Percentiles rank a stretch among this genome's conserved stretches.
These are phyloP conservation scores for Myxozyma geophila DNA, from an alignment of 805 yeast species.

Conservation along the genomic window DNA sequence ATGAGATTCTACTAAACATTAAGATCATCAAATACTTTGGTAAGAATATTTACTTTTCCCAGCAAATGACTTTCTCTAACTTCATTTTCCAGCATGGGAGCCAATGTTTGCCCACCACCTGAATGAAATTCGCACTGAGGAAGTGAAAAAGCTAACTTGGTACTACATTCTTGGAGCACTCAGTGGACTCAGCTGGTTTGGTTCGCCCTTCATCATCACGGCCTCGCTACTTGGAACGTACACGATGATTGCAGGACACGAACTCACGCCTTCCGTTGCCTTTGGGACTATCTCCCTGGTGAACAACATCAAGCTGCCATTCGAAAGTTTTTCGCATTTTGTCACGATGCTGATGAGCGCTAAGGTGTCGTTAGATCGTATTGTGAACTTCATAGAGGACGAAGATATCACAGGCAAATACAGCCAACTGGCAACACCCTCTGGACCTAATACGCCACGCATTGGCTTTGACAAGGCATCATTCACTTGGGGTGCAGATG, in stretches of 20 bases:
- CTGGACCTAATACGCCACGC: conserved; percentile 60
- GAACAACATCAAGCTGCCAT: conserved; percentile 75
- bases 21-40: conserved; percentile 90
- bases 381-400: conserved; percentile 63
- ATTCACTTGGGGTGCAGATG: conserved; percentile 64
- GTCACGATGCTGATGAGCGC: conserved; percentile 76
- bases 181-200: conserved; percentile 4
- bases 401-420: conserved; percentile 82
- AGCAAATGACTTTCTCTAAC: not conserved
- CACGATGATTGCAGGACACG: not conserved
- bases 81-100: conserved; percentile 74
- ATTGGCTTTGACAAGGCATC: conserved; percentile 76
- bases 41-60: not conserved
- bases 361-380: conserved; percentile 83
- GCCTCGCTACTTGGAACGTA: conserved; percentile 5
- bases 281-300: conserved; percentile 84
- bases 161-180: conserved; percentile 69
- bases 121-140: conserved; percentile 70
- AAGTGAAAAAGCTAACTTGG: conserved; percentile 59
- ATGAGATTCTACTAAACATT: conserved; percentile 88
- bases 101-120: conserved; percentile 58
- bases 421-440: conserved; percentile 62
- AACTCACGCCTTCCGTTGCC: conserved; percentile 54
- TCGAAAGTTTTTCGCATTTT: conserved; percentile 84
- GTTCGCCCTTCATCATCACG: conserved; percentile 5